Base-by-base conservation (phyloP, 164 flowering plant species). In the Aristolochia fimbriata region DNA sequence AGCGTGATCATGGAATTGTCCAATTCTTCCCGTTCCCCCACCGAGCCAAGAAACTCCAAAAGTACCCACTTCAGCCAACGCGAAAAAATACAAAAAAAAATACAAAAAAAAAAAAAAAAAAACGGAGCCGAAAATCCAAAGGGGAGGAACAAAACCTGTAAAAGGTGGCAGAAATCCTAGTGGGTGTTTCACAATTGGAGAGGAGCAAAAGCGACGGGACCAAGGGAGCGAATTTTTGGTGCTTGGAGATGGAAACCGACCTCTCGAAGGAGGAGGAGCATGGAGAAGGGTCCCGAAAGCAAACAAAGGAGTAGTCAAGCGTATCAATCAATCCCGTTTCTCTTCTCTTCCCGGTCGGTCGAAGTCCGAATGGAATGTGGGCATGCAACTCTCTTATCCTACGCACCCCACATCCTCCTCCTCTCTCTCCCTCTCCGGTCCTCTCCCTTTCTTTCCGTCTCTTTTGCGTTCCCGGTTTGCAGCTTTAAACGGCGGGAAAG, bases 401-500 rank as follows among this genome's bases (percentile, higher is more conserved):
- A 70, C 60, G 76, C 80, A 70, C 71, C 67, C 70, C 74, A 57
- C 71, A 62, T 69, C 12, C 48, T 57, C 72, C 68, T 15, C 30
- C 19, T 16, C 46, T 11, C 23, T 22, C 8, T n/a, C 13, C 37
- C n/a, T 13, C 46, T 50, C 37, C 22, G 4, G 14, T 17, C 43
- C 47, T 63, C 56, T 24, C 13, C 17, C 58, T 63, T 24, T 47
- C 49, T 15, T 46, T 55, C 66, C 27, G 47, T 47, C 53, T 21
- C 25, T 62, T 17, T 20, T 30, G 52, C 54, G 55, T 73, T 62
- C 71, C 74, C 69, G 68, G 59, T 73, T n/a, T 70, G 81, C 89
- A 86, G 87, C 86, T 80, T 83, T 82, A 78, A 68, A 70, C 74
- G 65, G 58, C 33, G 30, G 16, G 68, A 68, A 64, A 33, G 64